Percentiles rank a stretch among this genome's conserved stretches.
These are phyloP conservation scores for Tetrapyrgos nigripes DNA, from an alignment of 1,284 basidiomycete species.

Conservation along the genomic window DNA sequence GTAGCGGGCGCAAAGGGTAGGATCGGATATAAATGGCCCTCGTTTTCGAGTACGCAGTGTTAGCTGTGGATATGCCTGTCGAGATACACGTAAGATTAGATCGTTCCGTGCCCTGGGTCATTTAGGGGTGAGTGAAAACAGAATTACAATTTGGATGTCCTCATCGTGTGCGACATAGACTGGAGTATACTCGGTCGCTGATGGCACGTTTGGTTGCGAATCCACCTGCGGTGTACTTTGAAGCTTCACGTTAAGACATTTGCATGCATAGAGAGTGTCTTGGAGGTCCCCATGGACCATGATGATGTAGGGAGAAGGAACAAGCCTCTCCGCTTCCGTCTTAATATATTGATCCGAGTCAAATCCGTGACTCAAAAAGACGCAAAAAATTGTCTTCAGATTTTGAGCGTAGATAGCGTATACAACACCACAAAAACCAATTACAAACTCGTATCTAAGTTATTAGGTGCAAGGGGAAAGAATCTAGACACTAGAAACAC, in stretches of 20 bases:
- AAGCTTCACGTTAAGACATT: constrained; percentile 75
- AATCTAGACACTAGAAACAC: background rate
- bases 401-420: too few relatives aligned
- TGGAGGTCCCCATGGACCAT: constrained; percentile 19
- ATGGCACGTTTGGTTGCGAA: constrained; percentile 36
- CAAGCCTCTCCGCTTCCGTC: background rate
- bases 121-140: background rate
- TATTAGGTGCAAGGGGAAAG: background rate
- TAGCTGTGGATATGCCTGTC: constrained; percentile 70
- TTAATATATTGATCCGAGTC: background rate
- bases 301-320: constrained; percentile 9
- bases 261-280: constrained; percentile 55
- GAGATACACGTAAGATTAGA: constrained; percentile 21
- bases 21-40: constrained; percentile 49
- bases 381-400: too few relatives aligned
- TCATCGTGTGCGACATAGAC: constrained; percentile 67
- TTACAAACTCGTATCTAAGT: background rate
- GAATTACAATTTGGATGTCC: constrained; percentile 69
- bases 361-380: background rate
- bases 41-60: constrained; percentile 69
- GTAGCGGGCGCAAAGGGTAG: constrained; percentile 59
- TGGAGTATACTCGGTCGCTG: constrained; percentile 56
- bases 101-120: background rate
- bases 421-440: too few relatives aligned
- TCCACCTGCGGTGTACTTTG: constrained; percentile 29